phyloP scores from a whole-genome alignment of 2,329 filamentous ascomycete genomes.

The Microsporum ferrugineum region DNA sequence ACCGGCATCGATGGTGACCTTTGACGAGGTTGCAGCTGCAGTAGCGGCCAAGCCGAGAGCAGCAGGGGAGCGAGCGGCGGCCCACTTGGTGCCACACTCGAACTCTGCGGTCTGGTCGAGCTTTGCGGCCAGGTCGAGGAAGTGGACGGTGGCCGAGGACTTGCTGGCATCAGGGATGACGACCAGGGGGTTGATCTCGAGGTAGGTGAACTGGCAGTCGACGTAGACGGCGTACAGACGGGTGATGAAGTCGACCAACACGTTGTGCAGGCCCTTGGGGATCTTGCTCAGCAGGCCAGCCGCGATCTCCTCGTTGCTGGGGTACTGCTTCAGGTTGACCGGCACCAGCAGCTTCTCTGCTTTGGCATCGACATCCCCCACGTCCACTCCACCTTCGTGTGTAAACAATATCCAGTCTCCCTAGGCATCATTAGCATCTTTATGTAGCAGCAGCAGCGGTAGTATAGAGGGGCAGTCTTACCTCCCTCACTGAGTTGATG shows the following conservation, averaged over 20 bases:
- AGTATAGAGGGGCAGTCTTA: constrained; percentile 45
- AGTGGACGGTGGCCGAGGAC: constrained; percentile 90
- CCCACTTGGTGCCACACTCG: constrained; percentile 98
- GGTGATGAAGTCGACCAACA: constrained; percentile 97
- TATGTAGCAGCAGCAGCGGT: neutral
- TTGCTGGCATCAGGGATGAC: constrained; percentile 89
- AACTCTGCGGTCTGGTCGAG: constrained; percentile 98
- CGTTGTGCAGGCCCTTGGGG: constrained; percentile 89
- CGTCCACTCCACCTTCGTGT: constrained; percentile 98
- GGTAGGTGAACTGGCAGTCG: constrained; percentile 99
- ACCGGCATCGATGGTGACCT: constrained; percentile 88
- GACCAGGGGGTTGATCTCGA: constrained; percentile 98
- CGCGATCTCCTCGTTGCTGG: constrained; percentile 91
- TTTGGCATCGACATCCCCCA: constrained; percentile 97
- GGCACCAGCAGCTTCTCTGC: constrained; percentile 97
- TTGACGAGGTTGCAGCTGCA: constrained; percentile 52
- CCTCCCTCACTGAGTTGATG: constrained; percentile 99
- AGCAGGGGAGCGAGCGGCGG: constrained; percentile 79
- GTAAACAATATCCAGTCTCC: constrained; percentile 99
- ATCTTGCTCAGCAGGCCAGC: constrained; percentile 78
- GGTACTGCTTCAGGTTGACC: constrained; percentile 87
- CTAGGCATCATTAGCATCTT: constrained; percentile 37
- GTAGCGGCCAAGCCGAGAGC: constrained; percentile 67
- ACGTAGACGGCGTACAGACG: constrained; percentile 97
- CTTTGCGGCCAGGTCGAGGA: constrained; percentile 97